Evolutionary conservation across 805 yeast genomes (phyloP).

Genomic region (Ogataea nitratoaversa): DNA sequence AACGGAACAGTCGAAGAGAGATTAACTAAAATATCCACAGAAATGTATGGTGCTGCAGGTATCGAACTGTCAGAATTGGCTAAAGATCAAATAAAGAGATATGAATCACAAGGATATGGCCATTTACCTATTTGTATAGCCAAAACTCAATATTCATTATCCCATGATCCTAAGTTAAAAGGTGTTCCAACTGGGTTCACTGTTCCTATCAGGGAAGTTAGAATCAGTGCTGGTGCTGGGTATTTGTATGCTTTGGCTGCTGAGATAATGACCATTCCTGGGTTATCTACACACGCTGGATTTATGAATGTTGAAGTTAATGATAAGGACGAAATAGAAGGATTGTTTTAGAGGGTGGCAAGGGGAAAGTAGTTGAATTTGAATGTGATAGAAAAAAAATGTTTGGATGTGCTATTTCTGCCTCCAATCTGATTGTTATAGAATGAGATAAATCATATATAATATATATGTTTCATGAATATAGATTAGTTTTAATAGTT

Average conservation of each 20-base stretch:
- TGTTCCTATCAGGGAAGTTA: conserved; percentile 77
- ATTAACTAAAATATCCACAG: conserved; percentile 60
- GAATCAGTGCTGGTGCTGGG: conserved; percentile 86
- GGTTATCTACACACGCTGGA: conserved; percentile 80
- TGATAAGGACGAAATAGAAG: conserved; percentile 78
- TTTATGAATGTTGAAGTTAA: conserved; percentile 83
- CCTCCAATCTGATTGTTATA: no score
- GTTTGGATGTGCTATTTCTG: no score
- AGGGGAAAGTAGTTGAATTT: no score
- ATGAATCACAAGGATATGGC: conserved; percentile 72
- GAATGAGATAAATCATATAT: no score
- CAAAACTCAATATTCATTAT: conserved; percentile 79
- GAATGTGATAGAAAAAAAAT: no score
- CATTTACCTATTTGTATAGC: conserved; percentile 81
- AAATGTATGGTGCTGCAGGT: conserved; percentile 74
- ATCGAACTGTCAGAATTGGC: conserved; percentile 70
- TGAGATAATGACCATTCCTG: conserved; percentile 83
- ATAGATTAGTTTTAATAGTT: no score
- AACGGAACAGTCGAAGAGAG: conserved; percentile 61
- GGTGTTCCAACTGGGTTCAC: conserved; percentile 80
- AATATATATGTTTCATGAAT: no score
- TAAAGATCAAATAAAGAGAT: conserved; percentile 59
- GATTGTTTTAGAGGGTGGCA: conserved; percentile 62
- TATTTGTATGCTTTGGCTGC: conserved; percentile 82
- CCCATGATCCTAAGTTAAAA: conserved; percentile 77